Percentiles rank a stretch among this genome's conserved stretches.
Evolutionary conservation across 1,139 yeast species (phyloP).

Genomic region (Blastobotrys serpentis): DNA sequence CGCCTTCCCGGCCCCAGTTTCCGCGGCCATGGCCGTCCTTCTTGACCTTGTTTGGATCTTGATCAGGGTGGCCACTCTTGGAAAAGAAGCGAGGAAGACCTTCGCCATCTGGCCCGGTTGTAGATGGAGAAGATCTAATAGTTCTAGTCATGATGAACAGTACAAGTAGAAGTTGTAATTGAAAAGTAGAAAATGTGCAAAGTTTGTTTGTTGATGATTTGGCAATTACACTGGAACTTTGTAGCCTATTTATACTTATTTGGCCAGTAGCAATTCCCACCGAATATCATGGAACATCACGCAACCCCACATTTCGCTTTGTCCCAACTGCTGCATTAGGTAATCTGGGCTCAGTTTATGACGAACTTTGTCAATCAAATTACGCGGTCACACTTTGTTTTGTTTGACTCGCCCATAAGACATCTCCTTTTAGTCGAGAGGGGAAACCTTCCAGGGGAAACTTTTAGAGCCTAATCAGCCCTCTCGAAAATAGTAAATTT

Average conservation of each 20-base stretch:
- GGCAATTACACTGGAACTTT: too few species aligned
- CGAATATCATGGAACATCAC: neutral
- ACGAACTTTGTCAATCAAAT: conserved; percentile 5
- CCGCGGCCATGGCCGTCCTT: conserved; percentile 80
- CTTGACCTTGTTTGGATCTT: conserved; percentile 73
- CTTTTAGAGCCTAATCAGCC: too few species aligned
- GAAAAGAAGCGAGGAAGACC: conserved; percentile 65
- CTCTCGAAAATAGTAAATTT: too few species aligned
- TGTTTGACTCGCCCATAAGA: conserved; percentile 1
- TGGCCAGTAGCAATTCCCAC: conserved; percentile 3
- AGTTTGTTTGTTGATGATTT: too few species aligned
- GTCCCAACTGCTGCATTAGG: conserved; percentile 5
- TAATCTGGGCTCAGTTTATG: conserved; percentile 4
- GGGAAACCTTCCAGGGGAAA: neutral
- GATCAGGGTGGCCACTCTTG: conserved; percentile 63
- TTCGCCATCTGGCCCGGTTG: conserved; percentile 41
- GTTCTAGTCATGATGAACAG: conserved; percentile 71
- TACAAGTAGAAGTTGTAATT: neutral
- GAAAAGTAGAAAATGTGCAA: neutral
- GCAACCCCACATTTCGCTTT: conserved; percentile 7
- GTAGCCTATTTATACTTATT: conserved; percentile 4
- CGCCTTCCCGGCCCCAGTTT: conserved; percentile 44
- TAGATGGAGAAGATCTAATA: conserved; percentile 70
- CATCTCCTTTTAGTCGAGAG: neutral
- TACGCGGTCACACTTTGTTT: conserved; percentile 1